Percentiles rank a stretch among this genome's conserved stretches.
Conservation (phyloP, 495 filamentous ascomycete genomes). For the Penicillium cataractarum region DNA sequence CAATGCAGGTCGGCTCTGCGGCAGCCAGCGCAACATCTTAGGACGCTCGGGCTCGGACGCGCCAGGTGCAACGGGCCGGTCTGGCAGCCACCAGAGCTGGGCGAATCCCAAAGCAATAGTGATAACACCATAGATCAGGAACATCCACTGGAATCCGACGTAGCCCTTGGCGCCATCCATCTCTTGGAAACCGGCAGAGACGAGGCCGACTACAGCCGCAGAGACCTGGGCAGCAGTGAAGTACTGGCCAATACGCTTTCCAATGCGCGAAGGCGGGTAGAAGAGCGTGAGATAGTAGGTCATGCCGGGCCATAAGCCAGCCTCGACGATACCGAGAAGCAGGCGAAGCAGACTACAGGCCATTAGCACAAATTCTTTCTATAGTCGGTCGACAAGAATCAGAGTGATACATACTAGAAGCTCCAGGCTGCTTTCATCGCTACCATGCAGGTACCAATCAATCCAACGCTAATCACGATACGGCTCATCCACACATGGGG, state of each 20-base stretch:
- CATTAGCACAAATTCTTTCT: not conserved
- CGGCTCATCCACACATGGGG: constrained; percentile 92
- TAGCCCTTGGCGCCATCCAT: constrained; percentile 81
- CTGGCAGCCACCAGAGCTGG: constrained; percentile 88
- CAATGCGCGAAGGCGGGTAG: constrained; percentile 83
- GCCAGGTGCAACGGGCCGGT: constrained; percentile 75
- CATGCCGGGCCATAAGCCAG: constrained; percentile 96
- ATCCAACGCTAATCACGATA: constrained; percentile 84
- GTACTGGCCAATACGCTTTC: constrained; percentile 86
- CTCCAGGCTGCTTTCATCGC: constrained; percentile 82
- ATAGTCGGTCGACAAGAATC: too few relatives aligned
- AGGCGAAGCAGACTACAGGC: constrained; percentile 70
- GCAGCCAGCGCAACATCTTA: constrained; percentile 61
- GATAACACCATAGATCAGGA: constrained; percentile 81
- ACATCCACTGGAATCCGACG: constrained; percentile 94
- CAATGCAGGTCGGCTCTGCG: constrained; percentile 67
- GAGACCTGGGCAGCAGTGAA: constrained; percentile 90
- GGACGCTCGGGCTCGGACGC: constrained; percentile 38
- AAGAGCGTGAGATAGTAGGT: constrained; percentile 90
- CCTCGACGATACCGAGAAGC: constrained; percentile 83
- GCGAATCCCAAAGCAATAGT: constrained; percentile 68
- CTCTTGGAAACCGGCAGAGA: constrained; percentile 87
- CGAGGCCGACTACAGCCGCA: constrained; percentile 85
- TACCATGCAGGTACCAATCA: constrained; percentile 81
- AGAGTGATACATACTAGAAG: constrained; percentile 64